Evolutionary conservation across 345 rosid genomes (phyloP).

Genomic region (Psidium friedrichsthalianum): DNA sequence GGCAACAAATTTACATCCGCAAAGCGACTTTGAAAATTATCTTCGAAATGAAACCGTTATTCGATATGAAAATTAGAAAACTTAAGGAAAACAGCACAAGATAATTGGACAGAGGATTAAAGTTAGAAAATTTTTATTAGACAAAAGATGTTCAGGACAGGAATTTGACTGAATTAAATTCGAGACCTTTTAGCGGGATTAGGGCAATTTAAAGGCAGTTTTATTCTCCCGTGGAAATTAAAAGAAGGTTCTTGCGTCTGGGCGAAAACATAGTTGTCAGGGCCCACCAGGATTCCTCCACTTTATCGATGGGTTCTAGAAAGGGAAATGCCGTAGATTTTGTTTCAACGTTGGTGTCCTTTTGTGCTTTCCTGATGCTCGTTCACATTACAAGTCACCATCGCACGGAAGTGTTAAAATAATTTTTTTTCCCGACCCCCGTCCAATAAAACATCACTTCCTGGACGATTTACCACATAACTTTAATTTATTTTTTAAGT

Average conservation of each 20-base stretch:
- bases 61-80: neutral
- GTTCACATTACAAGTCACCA: neutral
- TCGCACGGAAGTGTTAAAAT: neutral
- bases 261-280: neutral
- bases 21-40: neutral
- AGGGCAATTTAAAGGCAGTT: neutral
- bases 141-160: no score
- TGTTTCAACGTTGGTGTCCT: neutral
- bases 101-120: neutral
- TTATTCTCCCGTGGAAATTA: neutral
- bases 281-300: neutral
- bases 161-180: no score
- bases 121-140: neutral
- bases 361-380: neutral
- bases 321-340: neutral
- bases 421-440: neutral
- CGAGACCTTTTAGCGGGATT: neutral
- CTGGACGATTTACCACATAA: neutral
- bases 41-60: neutral
- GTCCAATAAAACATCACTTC: neutral
- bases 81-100: no score
- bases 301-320: neutral
- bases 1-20: neutral
- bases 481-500: neutral
- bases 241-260: neutral